Percentiles rank a stretch among this genome's conserved stretches.
Conservation (phyloP, 2,329 filamentous ascomycete species). For the Nothophoma quercina region DNA sequence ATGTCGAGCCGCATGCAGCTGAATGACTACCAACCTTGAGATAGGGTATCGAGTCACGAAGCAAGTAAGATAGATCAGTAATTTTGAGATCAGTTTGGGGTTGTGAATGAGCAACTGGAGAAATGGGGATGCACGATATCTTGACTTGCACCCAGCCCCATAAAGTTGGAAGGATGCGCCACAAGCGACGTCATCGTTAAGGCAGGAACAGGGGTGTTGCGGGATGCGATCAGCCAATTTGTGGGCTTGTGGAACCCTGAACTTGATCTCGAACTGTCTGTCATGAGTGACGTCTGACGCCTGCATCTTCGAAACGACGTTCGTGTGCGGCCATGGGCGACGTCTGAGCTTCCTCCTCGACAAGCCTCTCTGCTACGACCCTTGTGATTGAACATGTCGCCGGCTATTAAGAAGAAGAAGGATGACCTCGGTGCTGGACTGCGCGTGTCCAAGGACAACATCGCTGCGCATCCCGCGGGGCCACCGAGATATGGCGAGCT, state of each 20-base stretch:
- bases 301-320: conserved; percentile 16
- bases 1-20: conserved; percentile 19
- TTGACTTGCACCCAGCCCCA: conserved; percentile 31
- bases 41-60: too few relatives aligned
- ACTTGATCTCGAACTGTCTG: conserved; percentile 31
- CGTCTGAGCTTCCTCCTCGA: conserved; percentile 3
- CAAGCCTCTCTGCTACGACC: conserved; percentile 1
- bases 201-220: conserved; percentile 29
- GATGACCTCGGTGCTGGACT: conserved; percentile 54
- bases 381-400: conserved; percentile 22
- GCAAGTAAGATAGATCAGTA: too few relatives aligned
- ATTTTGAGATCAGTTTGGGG: too few relatives aligned
- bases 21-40: conserved; percentile 25
- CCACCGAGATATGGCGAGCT: conserved; percentile 56
- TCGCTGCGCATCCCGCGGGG: conserved; percentile 53
- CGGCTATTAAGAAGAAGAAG: conserved; percentile 43
- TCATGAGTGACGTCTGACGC: conserved; percentile 18
- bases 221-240: conserved; percentile 24
- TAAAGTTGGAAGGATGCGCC: conserved; percentile 45
- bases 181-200: conserved; percentile 46
- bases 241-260: conserved; percentile 34
- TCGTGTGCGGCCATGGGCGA: conserved; percentile 19
- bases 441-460: conserved; percentile 52
- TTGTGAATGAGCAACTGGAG: conserved; percentile 21
- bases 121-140: conserved; percentile 28